A percentile compares a stretch with the other conserved stretches of the same genome.
These are phyloP conservation scores for Suhomyces faveliae DNA, from an alignment of 805 yeast species.

Conservation along the genomic window DNA sequence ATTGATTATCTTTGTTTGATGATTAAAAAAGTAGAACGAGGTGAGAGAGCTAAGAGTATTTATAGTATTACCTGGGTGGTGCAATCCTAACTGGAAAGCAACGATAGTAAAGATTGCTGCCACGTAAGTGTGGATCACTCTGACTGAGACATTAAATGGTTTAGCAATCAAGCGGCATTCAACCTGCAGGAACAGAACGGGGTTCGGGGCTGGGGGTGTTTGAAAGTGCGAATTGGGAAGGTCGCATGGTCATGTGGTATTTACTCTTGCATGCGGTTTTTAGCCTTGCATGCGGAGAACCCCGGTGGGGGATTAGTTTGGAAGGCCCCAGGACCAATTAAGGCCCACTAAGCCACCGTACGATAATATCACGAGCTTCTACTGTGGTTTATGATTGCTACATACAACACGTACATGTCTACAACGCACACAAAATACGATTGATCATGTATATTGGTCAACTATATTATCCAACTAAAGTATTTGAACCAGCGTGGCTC, in stretches of 20 bases:
- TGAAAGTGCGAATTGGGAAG: not conserved
- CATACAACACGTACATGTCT: not conserved
- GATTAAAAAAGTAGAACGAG: not conserved
- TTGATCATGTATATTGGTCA: conserved; percentile 10
- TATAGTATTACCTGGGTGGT: not conserved
- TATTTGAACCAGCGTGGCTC: conserved; percentile 89
- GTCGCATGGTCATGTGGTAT: not conserved
- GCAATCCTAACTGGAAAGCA: not conserved
- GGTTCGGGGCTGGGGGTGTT: not conserved
- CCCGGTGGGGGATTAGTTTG: too few relatives aligned
- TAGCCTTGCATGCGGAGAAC: not conserved
- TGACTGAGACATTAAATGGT: not conserved
- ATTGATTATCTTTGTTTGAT: conserved; percentile 2
- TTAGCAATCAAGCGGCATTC: not conserved
- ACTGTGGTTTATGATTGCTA: not conserved
- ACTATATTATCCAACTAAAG: conserved; percentile 37
- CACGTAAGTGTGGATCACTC: not conserved
- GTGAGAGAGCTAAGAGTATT: not conserved
- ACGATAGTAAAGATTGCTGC: not conserved
- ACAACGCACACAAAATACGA: not conserved
- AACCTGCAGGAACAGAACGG: not conserved
- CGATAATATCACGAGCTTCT: not conserved
- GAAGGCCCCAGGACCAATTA: too few relatives aligned
- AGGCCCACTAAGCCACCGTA: not conserved
- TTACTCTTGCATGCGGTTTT: not conserved